phyloP scores from a whole-genome alignment of 2,329 filamentous ascomycete species.

The Ceratocystis alfenasii region DNA sequence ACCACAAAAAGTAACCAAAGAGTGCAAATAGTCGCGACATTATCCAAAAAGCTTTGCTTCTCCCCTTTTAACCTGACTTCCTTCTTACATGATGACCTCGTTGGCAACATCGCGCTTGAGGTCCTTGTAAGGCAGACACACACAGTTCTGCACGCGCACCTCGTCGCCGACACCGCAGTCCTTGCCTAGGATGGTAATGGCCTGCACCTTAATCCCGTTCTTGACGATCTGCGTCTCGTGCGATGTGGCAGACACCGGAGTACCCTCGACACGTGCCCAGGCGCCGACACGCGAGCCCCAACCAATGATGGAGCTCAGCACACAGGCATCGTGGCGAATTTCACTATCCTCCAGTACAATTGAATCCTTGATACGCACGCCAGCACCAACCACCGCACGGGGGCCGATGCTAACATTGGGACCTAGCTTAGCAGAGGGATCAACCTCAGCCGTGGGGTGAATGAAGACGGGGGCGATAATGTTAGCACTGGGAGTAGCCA shows the following conservation, averaged over 20 bases:
- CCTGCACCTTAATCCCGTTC: constrained; percentile 97
- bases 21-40: not conserved
- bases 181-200: constrained; percentile 93
- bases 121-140: constrained; percentile 96
- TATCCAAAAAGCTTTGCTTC: not conserved
- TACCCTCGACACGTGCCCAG: constrained; percentile 97
- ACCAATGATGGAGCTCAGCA: constrained; percentile 91
- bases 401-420: constrained; percentile 94
- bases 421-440: constrained; percentile 90
- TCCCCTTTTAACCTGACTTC: not conserved
- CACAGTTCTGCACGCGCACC: constrained; percentile 91
- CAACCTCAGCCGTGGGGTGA: constrained; percentile 78
- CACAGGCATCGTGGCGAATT: constrained; percentile 92
- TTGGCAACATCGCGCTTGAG: constrained; percentile 87
- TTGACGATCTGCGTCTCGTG: constrained; percentile 93
- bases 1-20: constrained; percentile 1
- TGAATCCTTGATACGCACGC: constrained; percentile 85
- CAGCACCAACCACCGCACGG: constrained; percentile 71
- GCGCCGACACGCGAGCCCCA: constrained; percentile 93
- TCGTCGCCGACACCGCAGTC: constrained; percentile 91
- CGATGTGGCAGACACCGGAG: constrained; percentile 72
- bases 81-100: constrained; percentile 78
- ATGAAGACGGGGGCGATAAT: constrained; percentile 91
- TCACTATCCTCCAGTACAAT: constrained; percentile 92
- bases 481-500: constrained; percentile 70